Evolutionary conservation across 1,284 basidiomycete genomes (phyloP).

Genomic region (Pterula multifida): DNA sequence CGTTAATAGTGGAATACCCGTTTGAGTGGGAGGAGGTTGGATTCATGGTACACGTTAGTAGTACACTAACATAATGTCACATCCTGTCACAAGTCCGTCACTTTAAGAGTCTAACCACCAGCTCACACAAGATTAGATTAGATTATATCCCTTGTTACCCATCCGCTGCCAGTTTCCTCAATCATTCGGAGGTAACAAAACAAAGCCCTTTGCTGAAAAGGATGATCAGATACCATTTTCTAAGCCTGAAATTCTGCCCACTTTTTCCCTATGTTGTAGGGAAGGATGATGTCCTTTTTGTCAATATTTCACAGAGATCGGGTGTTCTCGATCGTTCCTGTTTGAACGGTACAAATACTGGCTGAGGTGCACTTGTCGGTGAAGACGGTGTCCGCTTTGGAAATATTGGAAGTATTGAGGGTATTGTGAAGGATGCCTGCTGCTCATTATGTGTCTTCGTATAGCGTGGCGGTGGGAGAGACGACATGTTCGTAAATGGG

Average conservation of each 20-base stretch:
- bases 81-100: not conserved
- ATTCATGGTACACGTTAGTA: conserved; percentile 2
- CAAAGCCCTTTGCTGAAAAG: too few relatives aligned
- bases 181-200: too few relatives aligned
- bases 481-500: conserved; percentile 49
- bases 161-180: too few relatives aligned
- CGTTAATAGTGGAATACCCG: conserved; percentile 10
- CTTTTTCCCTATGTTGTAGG: too few relatives aligned
- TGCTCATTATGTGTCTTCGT: too few relatives aligned
- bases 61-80: not conserved
- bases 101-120: too few relatives aligned
- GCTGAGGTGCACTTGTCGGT: conserved; percentile 16
- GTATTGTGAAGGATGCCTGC: conserved; percentile 40
- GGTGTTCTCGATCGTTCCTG: conserved; percentile 27
- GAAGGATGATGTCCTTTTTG: conserved; percentile 30
- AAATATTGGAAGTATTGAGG: conserved; percentile 21
- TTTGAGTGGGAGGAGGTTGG: not conserved
- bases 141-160: too few relatives aligned
- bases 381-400: conserved; percentile 11
- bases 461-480: conserved; percentile 27
- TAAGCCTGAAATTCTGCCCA: too few relatives aligned
- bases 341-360: conserved; percentile 43
- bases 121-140: too few relatives aligned
- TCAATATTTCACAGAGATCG: conserved; percentile 45
- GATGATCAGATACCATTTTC: too few relatives aligned